Conservation (phyloP, 139 green algal genomes). For the Protoeuglena noctilucae region DNA sequence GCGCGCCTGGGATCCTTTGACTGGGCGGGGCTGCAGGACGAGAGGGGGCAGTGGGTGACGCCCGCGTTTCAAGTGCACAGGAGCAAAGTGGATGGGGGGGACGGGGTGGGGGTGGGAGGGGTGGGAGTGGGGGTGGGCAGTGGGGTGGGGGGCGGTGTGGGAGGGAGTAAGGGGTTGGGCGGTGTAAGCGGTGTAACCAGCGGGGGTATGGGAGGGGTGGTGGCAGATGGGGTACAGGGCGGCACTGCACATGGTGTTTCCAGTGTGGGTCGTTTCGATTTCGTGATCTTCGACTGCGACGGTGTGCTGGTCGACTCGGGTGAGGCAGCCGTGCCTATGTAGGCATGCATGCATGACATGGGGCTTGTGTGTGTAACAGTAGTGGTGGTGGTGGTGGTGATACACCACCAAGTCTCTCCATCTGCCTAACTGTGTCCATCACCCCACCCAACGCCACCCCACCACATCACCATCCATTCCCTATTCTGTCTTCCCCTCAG, state of each 20-base stretch:
- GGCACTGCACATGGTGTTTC: too few species aligned
- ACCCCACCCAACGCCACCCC: too few species aligned
- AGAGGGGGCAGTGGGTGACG: constrained; percentile 34
- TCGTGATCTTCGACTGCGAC: constrained; percentile 64
- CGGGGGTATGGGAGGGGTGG: not conserved
- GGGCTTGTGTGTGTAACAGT: too few species aligned
- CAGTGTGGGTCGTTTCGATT: constrained; percentile 15
- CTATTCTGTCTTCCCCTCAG: too few species aligned
- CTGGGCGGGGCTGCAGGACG: constrained; percentile 47
- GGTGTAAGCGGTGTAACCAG: not conserved
- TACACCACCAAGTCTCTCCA: too few species aligned
- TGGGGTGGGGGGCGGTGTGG: not conserved
- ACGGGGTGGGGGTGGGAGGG: too few species aligned
- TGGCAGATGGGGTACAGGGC: too few species aligned
- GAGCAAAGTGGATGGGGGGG: constrained; percentile 29
- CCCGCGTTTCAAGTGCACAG: constrained; percentile 59
- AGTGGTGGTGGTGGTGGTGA: too few species aligned
- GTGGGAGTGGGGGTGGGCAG: not conserved
- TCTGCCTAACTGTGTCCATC: too few species aligned
- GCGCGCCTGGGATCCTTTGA: constrained; percentile 61
- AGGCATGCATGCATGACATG: too few species aligned
- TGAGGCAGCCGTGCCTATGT: too few species aligned
- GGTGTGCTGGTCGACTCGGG: constrained; percentile 58
- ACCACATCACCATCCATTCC: too few species aligned
- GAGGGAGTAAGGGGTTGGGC: not conserved